A percentile compares a stretch with the other conserved stretches of the same genome.
Evolutionary conservation across 2,329 filamentous ascomycete genomes (phyloP).

Genomic region (Huntiella decipiens): DNA sequence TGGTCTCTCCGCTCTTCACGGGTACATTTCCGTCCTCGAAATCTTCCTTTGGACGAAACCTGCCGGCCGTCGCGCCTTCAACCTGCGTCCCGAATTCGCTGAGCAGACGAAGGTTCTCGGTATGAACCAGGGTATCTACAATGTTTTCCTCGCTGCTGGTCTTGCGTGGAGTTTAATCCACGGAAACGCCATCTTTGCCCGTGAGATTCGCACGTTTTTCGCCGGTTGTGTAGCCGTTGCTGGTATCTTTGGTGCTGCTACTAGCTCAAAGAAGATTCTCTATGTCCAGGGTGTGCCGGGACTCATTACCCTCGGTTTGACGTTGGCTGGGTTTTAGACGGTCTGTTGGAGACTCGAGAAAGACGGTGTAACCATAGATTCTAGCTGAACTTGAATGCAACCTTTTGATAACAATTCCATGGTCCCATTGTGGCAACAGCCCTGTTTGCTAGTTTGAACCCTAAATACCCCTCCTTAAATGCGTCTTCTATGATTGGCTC

Average conservation of each 20-base stretch:
- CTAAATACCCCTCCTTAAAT: not conserved
- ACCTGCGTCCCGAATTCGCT: conserved; percentile 26
- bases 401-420: too few species aligned
- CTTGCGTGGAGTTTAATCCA: conserved; percentile 29
- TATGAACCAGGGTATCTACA: conserved; percentile 34
- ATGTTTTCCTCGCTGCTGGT: conserved; percentile 32
- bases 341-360: too few species aligned
- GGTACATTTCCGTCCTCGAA: conserved; percentile 30
- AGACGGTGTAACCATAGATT: too few species aligned
- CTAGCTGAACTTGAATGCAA: too few species aligned
- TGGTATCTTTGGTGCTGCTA: conserved; percentile 26
- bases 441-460: too few species aligned
- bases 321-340: conserved; percentile 13
- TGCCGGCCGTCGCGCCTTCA: conserved; percentile 26
- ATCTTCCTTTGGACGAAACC: conserved; percentile 31
- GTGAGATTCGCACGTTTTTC: conserved; percentile 29
- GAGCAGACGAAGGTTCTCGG: conserved; percentile 25
- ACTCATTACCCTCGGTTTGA: conserved; percentile 15
- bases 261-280: conserved; percentile 23
- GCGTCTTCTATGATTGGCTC: not conserved
- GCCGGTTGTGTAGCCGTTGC: conserved; percentile 26
- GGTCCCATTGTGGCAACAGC: too few species aligned
- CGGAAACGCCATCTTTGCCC: conserved; percentile 22
- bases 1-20: conserved; percentile 24
- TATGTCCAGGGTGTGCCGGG: conserved; percentile 24